These are phyloP conservation scores for Desmodesmus armatus DNA, from an alignment of 139 green algal genomes.

Conservation along the genomic window DNA sequence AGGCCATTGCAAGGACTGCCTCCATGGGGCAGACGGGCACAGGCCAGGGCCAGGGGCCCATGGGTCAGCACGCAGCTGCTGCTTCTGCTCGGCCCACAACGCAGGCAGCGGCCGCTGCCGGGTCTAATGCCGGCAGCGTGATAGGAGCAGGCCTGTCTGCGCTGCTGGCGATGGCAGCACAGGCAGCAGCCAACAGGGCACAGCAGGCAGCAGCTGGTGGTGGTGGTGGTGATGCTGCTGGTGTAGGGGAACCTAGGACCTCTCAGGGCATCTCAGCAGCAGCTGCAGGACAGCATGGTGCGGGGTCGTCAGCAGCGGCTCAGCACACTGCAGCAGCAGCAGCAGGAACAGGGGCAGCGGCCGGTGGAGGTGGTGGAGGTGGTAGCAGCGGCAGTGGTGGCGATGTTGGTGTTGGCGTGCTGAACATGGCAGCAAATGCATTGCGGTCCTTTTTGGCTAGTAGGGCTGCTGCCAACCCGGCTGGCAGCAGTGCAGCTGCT, in stretches of 20 bases:
- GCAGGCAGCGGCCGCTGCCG: slow-evolving; percentile 28
- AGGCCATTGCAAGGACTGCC: neutral
- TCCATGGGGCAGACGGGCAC: neutral
- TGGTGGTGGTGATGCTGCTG: neutral
- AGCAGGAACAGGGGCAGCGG: neutral
- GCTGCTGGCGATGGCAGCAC: slow-evolving; percentile 12
- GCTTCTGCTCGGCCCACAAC: neutral
- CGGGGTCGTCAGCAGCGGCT: neutral
- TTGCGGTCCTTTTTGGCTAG: slow-evolving; percentile 2
- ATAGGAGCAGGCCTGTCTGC: slow-evolving; percentile 14
- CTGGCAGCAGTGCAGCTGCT: neutral
- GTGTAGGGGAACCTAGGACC: no score
- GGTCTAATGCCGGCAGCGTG: neutral
- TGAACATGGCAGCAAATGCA: slow-evolving; percentile 5
- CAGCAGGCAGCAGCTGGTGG: neutral
- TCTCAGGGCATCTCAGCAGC: no score
- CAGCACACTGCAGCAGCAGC: neutral
- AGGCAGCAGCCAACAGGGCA: neutral
- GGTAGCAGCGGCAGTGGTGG: neutral
- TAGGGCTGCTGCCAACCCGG: neutral
- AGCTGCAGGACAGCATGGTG: no score
- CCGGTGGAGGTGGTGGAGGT: neutral
- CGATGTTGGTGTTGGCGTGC: neutral
- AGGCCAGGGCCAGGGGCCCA: no score
- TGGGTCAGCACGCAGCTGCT: neutral